phyloP scores from a whole-genome alignment of 805 yeast species.

The Ogataea sp. region DNA sequence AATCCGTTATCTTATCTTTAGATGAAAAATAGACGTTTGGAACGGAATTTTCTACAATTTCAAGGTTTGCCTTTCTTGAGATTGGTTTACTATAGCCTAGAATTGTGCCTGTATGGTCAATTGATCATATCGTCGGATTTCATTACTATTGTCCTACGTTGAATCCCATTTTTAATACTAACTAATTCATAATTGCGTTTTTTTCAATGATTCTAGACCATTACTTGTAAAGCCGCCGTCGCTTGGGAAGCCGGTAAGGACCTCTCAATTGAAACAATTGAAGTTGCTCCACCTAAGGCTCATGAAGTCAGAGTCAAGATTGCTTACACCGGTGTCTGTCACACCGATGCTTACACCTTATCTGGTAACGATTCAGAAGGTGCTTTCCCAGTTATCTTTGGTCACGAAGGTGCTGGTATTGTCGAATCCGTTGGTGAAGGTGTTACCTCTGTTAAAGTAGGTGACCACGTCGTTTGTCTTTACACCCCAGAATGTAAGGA shows the following conservation, averaged over 20 bases:
- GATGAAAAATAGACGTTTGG: not conserved
- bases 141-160: no score
- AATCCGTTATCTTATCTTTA: not conserved
- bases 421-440: constrained; percentile 95
- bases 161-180: no score
- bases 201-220: constrained; percentile 21
- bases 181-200: no score
- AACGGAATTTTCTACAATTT: no score
- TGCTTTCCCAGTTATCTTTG: constrained; percentile 84
- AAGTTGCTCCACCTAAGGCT: constrained; percentile 90
- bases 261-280: constrained; percentile 74
- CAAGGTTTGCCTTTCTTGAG: no score
- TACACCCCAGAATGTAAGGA: constrained; percentile 96
- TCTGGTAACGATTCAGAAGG: constrained; percentile 97
- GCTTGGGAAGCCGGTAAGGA: constrained; percentile 90
- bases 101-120: no score
- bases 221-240: constrained; percentile 91
- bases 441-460: constrained; percentile 81
- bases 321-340: constrained; percentile 90
- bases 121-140: no score
- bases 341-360: constrained; percentile 95
- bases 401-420: constrained; percentile 98
- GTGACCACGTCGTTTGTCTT: constrained; percentile 88
- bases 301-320: constrained; percentile 95
- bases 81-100: no score